phyloP scores from a whole-genome alignment of 768 basidiomycete species.

The Auricularia sp. region DNA sequence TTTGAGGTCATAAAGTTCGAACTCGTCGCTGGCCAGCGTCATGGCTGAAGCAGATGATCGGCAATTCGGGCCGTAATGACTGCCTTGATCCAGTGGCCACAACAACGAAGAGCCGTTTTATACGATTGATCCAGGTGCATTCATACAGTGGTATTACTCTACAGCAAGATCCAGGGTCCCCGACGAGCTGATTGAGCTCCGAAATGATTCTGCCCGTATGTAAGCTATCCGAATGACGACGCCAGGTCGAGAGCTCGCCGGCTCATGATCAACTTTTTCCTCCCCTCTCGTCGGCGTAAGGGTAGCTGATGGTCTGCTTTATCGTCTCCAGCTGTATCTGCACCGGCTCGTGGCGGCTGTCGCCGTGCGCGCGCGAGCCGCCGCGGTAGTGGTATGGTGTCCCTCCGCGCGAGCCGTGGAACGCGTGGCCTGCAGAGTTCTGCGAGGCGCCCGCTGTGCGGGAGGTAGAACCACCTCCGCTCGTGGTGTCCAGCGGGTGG shows the following conservation, averaged over 20 bases:
- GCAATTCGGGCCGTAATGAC: not conserved
- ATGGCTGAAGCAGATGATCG: not conserved
- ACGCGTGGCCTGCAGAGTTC: not conserved
- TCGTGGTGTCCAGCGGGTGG: not conserved
- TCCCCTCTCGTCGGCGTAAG: not conserved
- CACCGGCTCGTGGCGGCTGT: not conserved
- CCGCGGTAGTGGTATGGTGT: not conserved
- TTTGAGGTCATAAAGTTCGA: not conserved
- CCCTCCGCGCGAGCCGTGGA: not conserved
- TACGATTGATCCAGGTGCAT: too few relatives aligned
- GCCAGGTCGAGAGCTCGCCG: not conserved
- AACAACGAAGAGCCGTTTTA: too few relatives aligned
- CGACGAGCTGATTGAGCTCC: too few relatives aligned
- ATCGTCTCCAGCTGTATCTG: not conserved
- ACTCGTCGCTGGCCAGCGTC: not conserved
- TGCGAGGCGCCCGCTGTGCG: not conserved
- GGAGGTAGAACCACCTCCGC: not conserved
- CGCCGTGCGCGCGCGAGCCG: not conserved
- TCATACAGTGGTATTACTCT: too few relatives aligned
- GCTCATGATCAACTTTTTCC: not conserved
- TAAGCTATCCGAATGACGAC: not conserved
- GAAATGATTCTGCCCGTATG: too few relatives aligned
- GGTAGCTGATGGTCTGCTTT: not conserved
- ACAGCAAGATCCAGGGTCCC: too few relatives aligned
- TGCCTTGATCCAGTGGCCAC: too few relatives aligned